A percentile compares a stretch with the other conserved stretches of the same genome.
These are phyloP conservation scores for Chaetomium cochliodes DNA, from an alignment of 495 filamentous ascomycete genomes.

Conservation along the genomic window DNA sequence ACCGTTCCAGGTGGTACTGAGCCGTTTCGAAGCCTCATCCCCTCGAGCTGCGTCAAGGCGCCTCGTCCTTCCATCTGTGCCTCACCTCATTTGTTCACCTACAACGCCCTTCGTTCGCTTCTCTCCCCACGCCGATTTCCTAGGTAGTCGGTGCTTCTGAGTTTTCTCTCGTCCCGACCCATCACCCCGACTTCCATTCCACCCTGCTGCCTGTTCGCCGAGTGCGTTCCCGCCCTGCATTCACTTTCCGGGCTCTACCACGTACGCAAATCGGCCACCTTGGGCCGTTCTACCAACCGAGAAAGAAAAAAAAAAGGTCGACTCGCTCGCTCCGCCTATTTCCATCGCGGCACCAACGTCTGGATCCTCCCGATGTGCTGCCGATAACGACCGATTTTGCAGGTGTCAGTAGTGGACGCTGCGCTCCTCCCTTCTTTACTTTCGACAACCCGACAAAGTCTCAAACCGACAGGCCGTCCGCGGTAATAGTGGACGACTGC, in stretches of 20 bases:
- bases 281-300: background rate
- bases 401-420: slow-evolving; percentile 37
- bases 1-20: slow-evolving; percentile 9
- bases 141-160: background rate
- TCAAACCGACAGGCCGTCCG: slow-evolving; percentile 38
- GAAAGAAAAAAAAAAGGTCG: slow-evolving; percentile 8
- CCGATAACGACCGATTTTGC: slow-evolving; percentile 33
- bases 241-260: slow-evolving; percentile 8
- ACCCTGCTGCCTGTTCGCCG: background rate
- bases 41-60: slow-evolving; percentile 17
- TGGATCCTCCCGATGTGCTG: slow-evolving; percentile 31
- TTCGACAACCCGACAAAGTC: slow-evolving; percentile 23
- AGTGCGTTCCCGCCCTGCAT: background rate
- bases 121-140: slow-evolving; percentile 15
- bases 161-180: slow-evolving; percentile 24
- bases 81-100: slow-evolving; percentile 17
- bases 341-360: slow-evolving; percentile 7
- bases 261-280: slow-evolving; percentile 10
- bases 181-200: slow-evolving; percentile 16
- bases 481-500: slow-evolving; percentile 52
- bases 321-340: slow-evolving; percentile 8
- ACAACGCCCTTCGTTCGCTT: slow-evolving; percentile 34
- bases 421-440: slow-evolving; percentile 19
- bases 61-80: slow-evolving; percentile 24
- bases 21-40: slow-evolving; percentile 19